These are phyloP conservation scores for Cadophora gregata DNA, from an alignment of 2,329 filamentous ascomycete species.

Conservation along the genomic window DNA sequence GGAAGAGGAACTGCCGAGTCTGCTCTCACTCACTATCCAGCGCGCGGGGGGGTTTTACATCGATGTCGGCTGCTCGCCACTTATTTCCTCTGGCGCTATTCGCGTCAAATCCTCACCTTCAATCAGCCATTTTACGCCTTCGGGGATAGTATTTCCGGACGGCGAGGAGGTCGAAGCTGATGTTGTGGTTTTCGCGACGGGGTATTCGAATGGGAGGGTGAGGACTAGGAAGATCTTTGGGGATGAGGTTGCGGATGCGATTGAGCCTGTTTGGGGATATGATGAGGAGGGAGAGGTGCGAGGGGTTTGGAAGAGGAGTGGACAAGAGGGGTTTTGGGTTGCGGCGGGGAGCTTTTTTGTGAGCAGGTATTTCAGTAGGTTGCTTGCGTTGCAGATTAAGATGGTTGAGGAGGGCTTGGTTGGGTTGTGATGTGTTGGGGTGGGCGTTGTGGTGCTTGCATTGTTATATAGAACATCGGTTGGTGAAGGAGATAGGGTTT, in stretches of 20 bases:
- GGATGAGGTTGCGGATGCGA: slow-evolving; percentile 53
- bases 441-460: too few species aligned
- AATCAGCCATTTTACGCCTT: slow-evolving; percentile 49
- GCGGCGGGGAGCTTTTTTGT: slow-evolving; percentile 55
- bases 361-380: slow-evolving; percentile 52
- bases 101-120: slow-evolving; percentile 53
- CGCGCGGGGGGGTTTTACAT: slow-evolving; percentile 64
- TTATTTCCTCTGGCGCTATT: slow-evolving; percentile 58
- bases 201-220: slow-evolving; percentile 58
- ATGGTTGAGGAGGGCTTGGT: slow-evolving; percentile 44
- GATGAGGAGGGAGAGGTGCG: slow-evolving; percentile 53
- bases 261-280: slow-evolving; percentile 54
- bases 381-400: slow-evolving; percentile 55
- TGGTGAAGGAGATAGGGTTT: too few species aligned
- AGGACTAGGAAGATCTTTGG: slow-evolving; percentile 55
- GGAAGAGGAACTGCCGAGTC: slow-evolving; percentile 57
- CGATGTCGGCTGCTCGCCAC: slow-evolving; percentile 56
- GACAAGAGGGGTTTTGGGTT: slow-evolving; percentile 52
- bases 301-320: slow-evolving; percentile 45
- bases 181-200: slow-evolving; percentile 54
- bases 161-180: slow-evolving; percentile 54
- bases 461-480: too few species aligned
- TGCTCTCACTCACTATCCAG: slow-evolving; percentile 58
- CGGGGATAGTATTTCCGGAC: slow-evolving; percentile 48
- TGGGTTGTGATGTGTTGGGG: too few species aligned